Base-by-base conservation (phyloP, 306 rosid species). In the Biancaea sappan region DNA sequence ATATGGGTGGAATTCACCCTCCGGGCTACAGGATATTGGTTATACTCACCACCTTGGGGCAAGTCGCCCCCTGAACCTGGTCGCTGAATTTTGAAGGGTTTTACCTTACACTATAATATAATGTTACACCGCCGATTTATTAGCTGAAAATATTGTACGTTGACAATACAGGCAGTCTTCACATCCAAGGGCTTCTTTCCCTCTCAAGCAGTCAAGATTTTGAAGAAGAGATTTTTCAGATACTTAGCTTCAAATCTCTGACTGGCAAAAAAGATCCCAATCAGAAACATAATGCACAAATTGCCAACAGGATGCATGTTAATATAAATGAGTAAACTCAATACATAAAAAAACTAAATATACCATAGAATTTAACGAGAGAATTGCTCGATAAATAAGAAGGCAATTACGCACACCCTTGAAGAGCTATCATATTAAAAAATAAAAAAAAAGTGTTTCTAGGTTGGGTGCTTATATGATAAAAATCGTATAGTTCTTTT, bases 61-160 rank as follows among this genome's bases (percentile, higher is more conserved):
- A 94, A 84, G 80, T 94, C 92, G 79, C 90, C 98, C 97, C 98
- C 96, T 73, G 96, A 90, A 80, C 88, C 94, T 81, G 91, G 90
- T 64, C 91, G 96, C 96, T 89, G 92, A 88, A 94, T 94, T 82
- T 91, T 90, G 96, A 79, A 77, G 29, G 62, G 25, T 69, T 80
- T 76, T 65, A 47, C 65, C 72, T 80, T 51, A 79, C 81, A 54
- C 51, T 29, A 13, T 32, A 44, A 53, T 72, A 60, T 50, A 38
- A 1, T 53, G 53, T 66, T 71, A 59, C 21, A 38, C 70, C 8
- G 37, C 48, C 8, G 22, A 9, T 38, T 34, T 51, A 26, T 19
- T 5, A 72, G 22, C 15, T 16, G 40, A 65, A 8, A 56, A 48
- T 10, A 58, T 16, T 37, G 38, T 79, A 4, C 14, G 74, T 18